These are phyloP conservation scores for Beauveria australis DNA, from an alignment of 2,329 filamentous ascomycete species.

Conservation along the genomic window DNA sequence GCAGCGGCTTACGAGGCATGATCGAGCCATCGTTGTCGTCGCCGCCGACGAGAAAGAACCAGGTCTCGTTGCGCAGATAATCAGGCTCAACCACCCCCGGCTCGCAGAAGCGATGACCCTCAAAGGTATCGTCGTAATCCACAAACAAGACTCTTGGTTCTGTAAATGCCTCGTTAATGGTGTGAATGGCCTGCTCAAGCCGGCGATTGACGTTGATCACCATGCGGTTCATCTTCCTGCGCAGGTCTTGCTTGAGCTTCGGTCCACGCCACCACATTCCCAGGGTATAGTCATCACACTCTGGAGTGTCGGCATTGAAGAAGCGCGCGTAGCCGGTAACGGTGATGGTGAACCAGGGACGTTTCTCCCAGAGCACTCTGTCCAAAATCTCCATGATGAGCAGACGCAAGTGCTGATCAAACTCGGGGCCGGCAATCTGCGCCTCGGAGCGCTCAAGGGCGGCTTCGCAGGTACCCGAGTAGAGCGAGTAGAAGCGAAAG, in stretches of 20 bases:
- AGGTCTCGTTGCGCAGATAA: constrained; percentile 34
- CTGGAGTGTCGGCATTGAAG: constrained; percentile 36
- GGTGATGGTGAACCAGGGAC: constrained; percentile 33
- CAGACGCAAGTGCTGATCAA: constrained; percentile 31
- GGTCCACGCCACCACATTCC: constrained; percentile 38
- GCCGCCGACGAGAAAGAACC: constrained; percentile 41
- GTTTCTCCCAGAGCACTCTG: constrained; percentile 35
- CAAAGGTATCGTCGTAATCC: constrained; percentile 35
- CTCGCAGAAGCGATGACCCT: constrained; percentile 38
- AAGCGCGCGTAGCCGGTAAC: constrained; percentile 41
- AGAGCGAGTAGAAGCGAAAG: constrained; percentile 41
- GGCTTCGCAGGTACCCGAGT: constrained; percentile 36
- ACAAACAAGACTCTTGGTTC: constrained; percentile 33
- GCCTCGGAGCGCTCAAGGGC: constrained; percentile 28
- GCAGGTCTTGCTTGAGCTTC: constrained; percentile 30
- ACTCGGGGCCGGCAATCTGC: constrained; percentile 26
- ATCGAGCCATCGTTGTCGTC: constrained; percentile 26
- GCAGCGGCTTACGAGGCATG: constrained; percentile 15
- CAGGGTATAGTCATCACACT: constrained; percentile 35
- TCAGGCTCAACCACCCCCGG: constrained; percentile 33
- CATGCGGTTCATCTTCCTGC: constrained; percentile 35
- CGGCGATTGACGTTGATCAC: constrained; percentile 34
- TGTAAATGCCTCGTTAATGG: constrained; percentile 29
- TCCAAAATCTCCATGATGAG: constrained; percentile 36
- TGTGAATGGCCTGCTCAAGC: constrained; percentile 26